Evolutionary conservation across 2,329 filamentous ascomycete genomes (phyloP), one percentile per base, ranked within the genome.

Genomic region (Amauroascus verrucosus): DNA sequence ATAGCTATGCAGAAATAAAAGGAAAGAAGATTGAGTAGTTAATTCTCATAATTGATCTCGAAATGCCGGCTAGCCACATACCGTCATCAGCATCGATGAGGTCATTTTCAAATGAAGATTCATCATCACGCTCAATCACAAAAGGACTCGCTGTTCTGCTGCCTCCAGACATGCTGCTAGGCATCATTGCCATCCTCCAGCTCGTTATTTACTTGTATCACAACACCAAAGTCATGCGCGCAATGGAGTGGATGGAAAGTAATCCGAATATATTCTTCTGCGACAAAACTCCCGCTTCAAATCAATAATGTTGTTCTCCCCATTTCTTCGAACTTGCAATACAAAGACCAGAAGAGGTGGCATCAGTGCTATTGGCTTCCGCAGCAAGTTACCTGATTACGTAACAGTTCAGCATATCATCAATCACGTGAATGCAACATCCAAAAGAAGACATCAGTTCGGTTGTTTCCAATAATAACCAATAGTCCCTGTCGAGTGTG

Each of bases 21-120:
- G n/a, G n/a, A 33, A 1, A 14, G 5, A 18, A n/a, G 35, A 35
- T 24, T 51, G 24, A 44, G 40, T 41, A 11, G 18, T 38, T 16
- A n/a, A 38, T 18, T 38, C 35, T 18, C 3, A 16, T 18, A 14
- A 38, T 18, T 38, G 35, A 14, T 13, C 32, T 13, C 32, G 7
- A 3, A 35, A 14, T 6, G 32, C 13, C 9, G 14, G n/a, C 6
- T 20, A 8, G 5, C 16, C 37, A 43, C 44, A 57, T 65, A 64
- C 58, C 72, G 88, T 85, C 84, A 71, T 89, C 83, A 75, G 84
- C 83, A 62, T 90, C 85, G 70, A 90, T 87, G 63, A 89, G 70
- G 62, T 88, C 84, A 62, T 85, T 82, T 56, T 85, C 80, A 58
- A 84, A 71, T 56, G 80, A 74, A 54, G 81, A 78, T 58, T 78